These are phyloP conservation scores for Bonia amplexicaulis DNA, from an alignment of 176 grass and related monocot species.

Conservation along the genomic window DNA sequence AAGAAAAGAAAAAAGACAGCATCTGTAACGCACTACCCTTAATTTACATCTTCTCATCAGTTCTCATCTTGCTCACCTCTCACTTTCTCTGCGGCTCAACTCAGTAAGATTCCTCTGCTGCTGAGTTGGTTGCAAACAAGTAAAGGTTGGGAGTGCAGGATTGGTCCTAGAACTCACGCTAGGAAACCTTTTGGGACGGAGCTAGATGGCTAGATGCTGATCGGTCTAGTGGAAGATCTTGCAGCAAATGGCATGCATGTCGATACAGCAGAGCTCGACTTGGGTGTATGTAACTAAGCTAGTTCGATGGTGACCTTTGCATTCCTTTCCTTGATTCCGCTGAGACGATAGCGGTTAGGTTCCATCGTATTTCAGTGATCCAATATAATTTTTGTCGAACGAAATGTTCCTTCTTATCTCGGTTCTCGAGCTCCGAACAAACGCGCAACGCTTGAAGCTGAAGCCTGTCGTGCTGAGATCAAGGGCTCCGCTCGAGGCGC, in stretches of 20 bases:
- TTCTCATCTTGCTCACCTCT: neutral
- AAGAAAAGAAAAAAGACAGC: neutral
- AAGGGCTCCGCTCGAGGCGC: neutral
- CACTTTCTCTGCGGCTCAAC: neutral
- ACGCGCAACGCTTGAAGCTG: neutral
- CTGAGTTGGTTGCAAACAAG: slow-evolving; percentile 14
- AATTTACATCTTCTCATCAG: neutral
- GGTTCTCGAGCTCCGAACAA: neutral
- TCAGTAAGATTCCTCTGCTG: slow-evolving; percentile 9
- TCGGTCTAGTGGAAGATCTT: neutral
- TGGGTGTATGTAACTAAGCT: neutral
- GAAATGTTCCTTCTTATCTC: slow-evolving; percentile 6
- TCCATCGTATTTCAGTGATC: neutral
- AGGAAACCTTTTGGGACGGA: neutral
- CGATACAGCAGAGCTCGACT: neutral
- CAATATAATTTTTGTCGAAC: neutral
- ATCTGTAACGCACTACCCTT: neutral
- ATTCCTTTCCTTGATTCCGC: neutral
- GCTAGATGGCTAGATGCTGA: slow-evolving; percentile 1
- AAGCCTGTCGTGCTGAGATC: neutral
- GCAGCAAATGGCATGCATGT: neutral
- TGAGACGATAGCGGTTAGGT: neutral
- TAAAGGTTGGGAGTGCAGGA: neutral
- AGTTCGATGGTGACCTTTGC: neutral
- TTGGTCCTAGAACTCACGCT: neutral